A percentile compares a stretch with the other conserved stretches of the same genome.
Evolutionary conservation across 2,329 filamentous ascomycete species (phyloP).

Genomic region (Diaporthe citrichinensis): DNA sequence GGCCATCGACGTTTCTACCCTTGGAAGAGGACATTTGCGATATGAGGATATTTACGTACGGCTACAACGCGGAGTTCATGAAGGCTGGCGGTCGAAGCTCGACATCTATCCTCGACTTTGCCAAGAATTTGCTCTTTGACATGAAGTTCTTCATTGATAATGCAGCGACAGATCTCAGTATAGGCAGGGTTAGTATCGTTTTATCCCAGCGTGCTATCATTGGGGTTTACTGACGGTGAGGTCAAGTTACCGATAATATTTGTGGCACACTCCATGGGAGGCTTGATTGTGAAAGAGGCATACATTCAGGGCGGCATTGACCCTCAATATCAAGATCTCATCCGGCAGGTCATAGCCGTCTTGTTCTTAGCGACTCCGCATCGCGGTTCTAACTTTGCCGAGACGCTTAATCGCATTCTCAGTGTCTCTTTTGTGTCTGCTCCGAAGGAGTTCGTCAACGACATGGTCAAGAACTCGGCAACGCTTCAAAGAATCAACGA

Average conservation of each 20-base stretch:
- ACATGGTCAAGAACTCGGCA: background rate
- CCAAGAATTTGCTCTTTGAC: constrained; percentile 44
- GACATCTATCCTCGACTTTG: constrained; percentile 43
- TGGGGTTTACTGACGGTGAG: too few species aligned
- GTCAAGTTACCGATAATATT: constrained; percentile 46
- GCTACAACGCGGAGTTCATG: background rate
- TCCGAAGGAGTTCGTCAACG: background rate
- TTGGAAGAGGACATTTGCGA: background rate
- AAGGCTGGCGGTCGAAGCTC: background rate
- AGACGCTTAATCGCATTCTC: constrained; percentile 43
- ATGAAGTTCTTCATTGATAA: constrained; percentile 40
- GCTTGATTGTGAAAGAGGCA: constrained; percentile 44
- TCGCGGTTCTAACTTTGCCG: constrained; percentile 44
- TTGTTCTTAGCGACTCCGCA: constrained; percentile 48
- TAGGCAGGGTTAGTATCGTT: background rate
- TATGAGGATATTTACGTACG: background rate
- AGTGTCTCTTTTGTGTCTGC: background rate
- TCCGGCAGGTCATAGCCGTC: constrained; percentile 41
- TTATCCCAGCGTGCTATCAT: too few species aligned
- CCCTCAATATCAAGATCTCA: constrained; percentile 43
- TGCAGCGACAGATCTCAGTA: background rate
- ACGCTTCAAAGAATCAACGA: background rate
- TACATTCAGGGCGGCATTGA: constrained; percentile 44
- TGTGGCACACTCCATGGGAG: constrained; percentile 47
- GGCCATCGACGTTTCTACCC: background rate